phyloP scores from a whole-genome alignment of 2,329 filamentous ascomycete species.

The Fusarium sp. region DNA sequence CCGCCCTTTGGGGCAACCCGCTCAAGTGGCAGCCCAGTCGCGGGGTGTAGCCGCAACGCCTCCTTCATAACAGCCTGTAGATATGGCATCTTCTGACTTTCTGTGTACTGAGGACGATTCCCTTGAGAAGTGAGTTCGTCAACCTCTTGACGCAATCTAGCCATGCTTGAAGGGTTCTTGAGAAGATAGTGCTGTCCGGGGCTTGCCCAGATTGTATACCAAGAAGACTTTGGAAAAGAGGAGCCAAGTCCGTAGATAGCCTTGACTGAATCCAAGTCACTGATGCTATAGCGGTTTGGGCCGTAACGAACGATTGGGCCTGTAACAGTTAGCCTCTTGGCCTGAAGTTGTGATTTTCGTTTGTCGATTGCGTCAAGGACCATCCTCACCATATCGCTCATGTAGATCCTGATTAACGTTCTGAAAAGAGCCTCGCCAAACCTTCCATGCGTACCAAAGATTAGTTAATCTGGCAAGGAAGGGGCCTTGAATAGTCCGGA shows the following conservation, averaged over 20 bases:
- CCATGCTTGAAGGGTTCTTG: background rate
- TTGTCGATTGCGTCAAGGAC: too few species aligned
- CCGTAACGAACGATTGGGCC: background rate
- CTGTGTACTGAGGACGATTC: background rate
- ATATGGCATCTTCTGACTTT: background rate
- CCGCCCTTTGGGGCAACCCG: background rate
- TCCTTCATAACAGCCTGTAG: background rate
- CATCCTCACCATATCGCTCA: too few species aligned
- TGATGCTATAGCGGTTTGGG: background rate
- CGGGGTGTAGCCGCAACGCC: background rate
- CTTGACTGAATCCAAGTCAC: background rate
- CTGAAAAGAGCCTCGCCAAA: too few species aligned
- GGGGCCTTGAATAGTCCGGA: too few species aligned
- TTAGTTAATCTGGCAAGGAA: too few species aligned
- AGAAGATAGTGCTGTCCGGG: background rate
- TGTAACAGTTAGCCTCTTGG: background rate
- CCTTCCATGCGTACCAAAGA: too few species aligned
- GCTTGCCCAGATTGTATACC: background rate
- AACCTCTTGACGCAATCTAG: background rate
- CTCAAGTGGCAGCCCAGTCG: background rate
- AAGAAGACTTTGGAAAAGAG: background rate
- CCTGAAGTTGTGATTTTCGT: too few species aligned
- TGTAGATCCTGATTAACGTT: too few species aligned
- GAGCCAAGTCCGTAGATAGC: background rate
- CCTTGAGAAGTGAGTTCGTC: background rate